Evolutionary conservation across 2,329 filamentous ascomycete species (phyloP).

Genomic region (Aspergillus felis): DNA sequence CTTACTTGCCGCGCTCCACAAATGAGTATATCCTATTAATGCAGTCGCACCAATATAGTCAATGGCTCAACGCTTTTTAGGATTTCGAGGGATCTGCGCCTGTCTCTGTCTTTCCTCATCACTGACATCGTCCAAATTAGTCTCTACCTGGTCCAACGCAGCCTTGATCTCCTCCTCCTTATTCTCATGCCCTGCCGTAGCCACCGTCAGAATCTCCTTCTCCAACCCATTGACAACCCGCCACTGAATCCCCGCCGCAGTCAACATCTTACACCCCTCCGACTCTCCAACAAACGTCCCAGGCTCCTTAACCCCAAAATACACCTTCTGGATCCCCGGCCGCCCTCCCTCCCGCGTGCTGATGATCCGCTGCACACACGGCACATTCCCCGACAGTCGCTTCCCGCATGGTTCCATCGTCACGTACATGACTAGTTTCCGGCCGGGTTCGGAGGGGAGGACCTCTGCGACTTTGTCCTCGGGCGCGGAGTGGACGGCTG

Average conservation of each 20-base stretch:
- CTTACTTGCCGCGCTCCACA: no score
- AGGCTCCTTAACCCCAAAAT: conserved; percentile 84
- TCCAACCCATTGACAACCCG: conserved; percentile 72
- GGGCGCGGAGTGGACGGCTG: conserved; percentile 28
- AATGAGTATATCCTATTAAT: no score
- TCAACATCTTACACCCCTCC: conserved; percentile 65
- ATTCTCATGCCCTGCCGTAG: conserved; percentile 71
- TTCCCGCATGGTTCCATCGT: conserved; percentile 66
- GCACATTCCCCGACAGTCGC: conserved; percentile 43
- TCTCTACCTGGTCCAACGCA: conserved; percentile 25
- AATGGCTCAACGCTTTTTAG: conserved; percentile 32
- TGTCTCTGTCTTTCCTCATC: conserved; percentile 36
- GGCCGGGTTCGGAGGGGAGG: conserved; percentile 38
- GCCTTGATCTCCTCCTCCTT: conserved; percentile 26
- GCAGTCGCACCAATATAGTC: background rate
- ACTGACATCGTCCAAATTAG: conserved; percentile 37
- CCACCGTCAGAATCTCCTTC: conserved; percentile 73
- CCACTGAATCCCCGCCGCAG: conserved; percentile 69
- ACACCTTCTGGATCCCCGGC: conserved; percentile 68
- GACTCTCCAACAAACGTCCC: conserved; percentile 86
- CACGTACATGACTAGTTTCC: conserved; percentile 70
- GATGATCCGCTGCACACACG: conserved; percentile 72
- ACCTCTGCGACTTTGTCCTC: conserved; percentile 37
- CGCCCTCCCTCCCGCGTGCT: conserved; percentile 45
- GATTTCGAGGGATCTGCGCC: conserved; percentile 38